Evolutionary conservation across 1,284 basidiomycete species (phyloP), one percentile per base, ranked within the genome.

Genomic region (Coriolopsis trogii): DNA sequence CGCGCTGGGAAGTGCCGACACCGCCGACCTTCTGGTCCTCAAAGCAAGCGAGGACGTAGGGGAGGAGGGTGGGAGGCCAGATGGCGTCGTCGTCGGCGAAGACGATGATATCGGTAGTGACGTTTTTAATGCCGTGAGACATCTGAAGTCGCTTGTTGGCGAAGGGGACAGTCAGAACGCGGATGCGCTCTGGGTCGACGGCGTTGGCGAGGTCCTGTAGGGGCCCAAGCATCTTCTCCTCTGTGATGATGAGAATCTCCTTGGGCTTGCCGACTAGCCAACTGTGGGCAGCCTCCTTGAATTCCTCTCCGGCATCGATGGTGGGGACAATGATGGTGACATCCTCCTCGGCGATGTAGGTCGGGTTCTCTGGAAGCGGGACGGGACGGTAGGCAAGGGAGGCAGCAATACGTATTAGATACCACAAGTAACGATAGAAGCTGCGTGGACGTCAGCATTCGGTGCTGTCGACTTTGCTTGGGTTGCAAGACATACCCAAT

Each of bases 1-100:
- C 93, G 36, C 91, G 83, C 73, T 95, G 93, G 37, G 85, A 87
- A 1, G 93, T 95, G 24, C 93, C 93, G 7, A 95, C 93, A 43
- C 93, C 93, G 30, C 93, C 93, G 40, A 95, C 80, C 67, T 90
- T 87, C 74, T 95, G 92, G 72, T 95, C 93, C 72, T 95, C 93
- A 64, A 95, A 95, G 68, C 91, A 94, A 3, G 92, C 92, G 39
- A 96, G 82, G 46, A 89, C 82, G 68, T 87, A 91, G 0, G 91
- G 89, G 8, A 95, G 75, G 55, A 95, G 80, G 2, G 89, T 93
- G 0, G 91, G 85, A 0, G 93, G 93, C 93, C 93, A 96, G 65
- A 96, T 93, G 41, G 93, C 92, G 69, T 95, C 93, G 67, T 96
- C 93, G 67, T 95, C 93, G 4, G 93, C 92, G 63, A 95, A 95